Percentiles rank a stretch among this genome's conserved stretches.
These are phyloP conservation scores for Ampelocalamus luodianensis DNA, from an alignment of 176 grass and related monocot species.

Conservation along the genomic window DNA sequence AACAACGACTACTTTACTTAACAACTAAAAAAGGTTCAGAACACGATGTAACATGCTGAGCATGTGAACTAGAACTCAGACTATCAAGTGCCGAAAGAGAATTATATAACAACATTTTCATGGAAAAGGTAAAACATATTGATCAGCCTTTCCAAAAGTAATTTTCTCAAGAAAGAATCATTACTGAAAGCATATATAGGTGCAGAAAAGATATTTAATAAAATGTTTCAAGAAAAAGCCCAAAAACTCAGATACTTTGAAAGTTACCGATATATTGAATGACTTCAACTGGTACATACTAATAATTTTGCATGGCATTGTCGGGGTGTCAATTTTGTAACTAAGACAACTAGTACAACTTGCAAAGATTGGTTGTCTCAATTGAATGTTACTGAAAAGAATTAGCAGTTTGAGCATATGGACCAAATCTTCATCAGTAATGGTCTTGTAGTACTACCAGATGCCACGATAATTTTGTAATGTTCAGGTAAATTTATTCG, in stretches of 20 bases:
- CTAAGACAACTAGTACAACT: neutral
- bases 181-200: neutral
- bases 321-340: neutral
- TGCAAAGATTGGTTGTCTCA: neutral
- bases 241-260: neutral
- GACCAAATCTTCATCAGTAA: neutral
- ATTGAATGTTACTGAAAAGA: neutral
- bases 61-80: conserved; percentile 6
- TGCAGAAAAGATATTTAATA: neutral
- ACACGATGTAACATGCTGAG: neutral
- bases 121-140: neutral
- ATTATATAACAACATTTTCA: neutral
- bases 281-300: neutral
- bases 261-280: neutral
- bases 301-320: neutral
- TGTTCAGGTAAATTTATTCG: neutral
- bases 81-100: neutral
- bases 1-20: neutral
- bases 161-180: neutral
- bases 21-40: conserved; percentile 19
- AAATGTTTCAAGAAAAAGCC: conserved; percentile 26
- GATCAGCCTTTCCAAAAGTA: neutral
- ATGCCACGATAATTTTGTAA: neutral
- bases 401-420: neutral
- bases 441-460: neutral